phyloP scores from a whole-genome alignment of 805 yeast species.

The Cyberlindnera mrakii region DNA sequence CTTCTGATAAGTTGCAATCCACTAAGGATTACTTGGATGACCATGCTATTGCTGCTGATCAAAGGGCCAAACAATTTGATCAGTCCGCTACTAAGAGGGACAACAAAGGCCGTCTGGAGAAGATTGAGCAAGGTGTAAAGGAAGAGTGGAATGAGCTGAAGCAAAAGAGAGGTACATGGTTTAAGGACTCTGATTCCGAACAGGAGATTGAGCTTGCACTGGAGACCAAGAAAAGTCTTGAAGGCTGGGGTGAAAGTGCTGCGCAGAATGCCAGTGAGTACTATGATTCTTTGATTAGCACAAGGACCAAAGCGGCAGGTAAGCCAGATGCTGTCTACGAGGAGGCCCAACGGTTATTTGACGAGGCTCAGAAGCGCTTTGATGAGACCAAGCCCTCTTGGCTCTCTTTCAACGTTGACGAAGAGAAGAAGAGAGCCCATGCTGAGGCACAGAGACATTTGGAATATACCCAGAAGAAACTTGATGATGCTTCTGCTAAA shows the following conservation, averaged over 20 bases:
- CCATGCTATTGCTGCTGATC: slow-evolving; percentile 13
- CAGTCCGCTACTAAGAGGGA: slow-evolving; percentile 12
- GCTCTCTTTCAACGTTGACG: slow-evolving; percentile 22
- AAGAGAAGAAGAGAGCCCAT: slow-evolving; percentile 16
- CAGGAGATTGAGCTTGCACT: slow-evolving; percentile 27
- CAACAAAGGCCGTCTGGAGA: slow-evolving; percentile 12
- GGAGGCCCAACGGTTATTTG: slow-evolving; percentile 28
- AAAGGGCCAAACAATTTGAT: slow-evolving; percentile 14
- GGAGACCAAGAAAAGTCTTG: slow-evolving; percentile 29
- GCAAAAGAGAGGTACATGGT: slow-evolving; percentile 8
- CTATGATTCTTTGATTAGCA: slow-evolving; percentile 16
- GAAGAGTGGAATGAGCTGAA: slow-evolving; percentile 16
- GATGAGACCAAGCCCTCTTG: slow-evolving; percentile 28
- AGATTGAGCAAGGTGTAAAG: slow-evolving; percentile 11
- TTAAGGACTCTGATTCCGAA: slow-evolving; percentile 6
- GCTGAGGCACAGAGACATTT: slow-evolving; percentile 24
- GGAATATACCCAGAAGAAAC: slow-evolving; percentile 17
- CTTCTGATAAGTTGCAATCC: slow-evolving; percentile 13
- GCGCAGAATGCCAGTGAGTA: slow-evolving; percentile 21
- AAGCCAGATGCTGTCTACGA: slow-evolving; percentile 10
- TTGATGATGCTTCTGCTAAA: slow-evolving; percentile 15
- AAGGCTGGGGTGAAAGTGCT: slow-evolving; percentile 45
- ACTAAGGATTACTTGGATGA: slow-evolving; percentile 9
- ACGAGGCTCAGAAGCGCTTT: slow-evolving; percentile 29
- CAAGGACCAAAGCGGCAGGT: slow-evolving; percentile 6